phyloP scores from a whole-genome alignment of 2,329 filamentous ascomycete species.

The Neofusicoccum sp. region DNA sequence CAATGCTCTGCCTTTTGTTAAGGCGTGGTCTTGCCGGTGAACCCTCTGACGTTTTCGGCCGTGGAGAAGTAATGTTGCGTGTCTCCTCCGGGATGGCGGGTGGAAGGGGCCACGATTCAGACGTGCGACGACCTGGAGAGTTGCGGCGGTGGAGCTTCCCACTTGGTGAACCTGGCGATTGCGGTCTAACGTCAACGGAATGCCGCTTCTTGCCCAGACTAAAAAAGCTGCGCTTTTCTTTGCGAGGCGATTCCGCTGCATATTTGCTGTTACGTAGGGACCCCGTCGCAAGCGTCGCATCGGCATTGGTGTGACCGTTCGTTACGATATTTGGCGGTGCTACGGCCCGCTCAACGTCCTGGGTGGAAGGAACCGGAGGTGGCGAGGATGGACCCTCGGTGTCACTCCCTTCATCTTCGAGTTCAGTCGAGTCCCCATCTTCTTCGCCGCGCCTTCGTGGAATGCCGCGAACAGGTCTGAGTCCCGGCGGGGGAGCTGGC shows the following conservation, averaged over 20 bases:
- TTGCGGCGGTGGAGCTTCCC: slow-evolving; percentile 48
- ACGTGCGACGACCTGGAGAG: slow-evolving; percentile 21
- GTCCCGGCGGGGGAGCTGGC: slow-evolving; percentile 33
- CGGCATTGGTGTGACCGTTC: slow-evolving; percentile 24
- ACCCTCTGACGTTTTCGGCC: slow-evolving; percentile 34
- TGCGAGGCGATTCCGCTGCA: slow-evolving; percentile 35
- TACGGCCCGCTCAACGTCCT: slow-evolving; percentile 37
- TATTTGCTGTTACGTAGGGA: slow-evolving; percentile 40
- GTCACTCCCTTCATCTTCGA: slow-evolving; percentile 39
- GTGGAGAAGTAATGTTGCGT: not conserved
- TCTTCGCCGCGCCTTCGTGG: slow-evolving; percentile 54
- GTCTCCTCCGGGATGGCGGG: slow-evolving; percentile 26
- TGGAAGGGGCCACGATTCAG: slow-evolving; percentile 50
- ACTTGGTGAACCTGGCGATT: not conserved
- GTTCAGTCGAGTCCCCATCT: slow-evolving; percentile 57
- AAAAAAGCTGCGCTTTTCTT: slow-evolving; percentile 42
- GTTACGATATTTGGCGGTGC: slow-evolving; percentile 19
- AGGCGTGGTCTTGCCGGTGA: slow-evolving; percentile 20
- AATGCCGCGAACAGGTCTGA: slow-evolving; percentile 59
- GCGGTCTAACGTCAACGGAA: not conserved
- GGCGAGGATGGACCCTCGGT: slow-evolving; percentile 32
- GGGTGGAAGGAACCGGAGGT: slow-evolving; percentile 46
- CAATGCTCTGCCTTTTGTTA: slow-evolving; percentile 24
- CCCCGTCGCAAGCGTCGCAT: slow-evolving; percentile 30
- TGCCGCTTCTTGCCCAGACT: slow-evolving; percentile 62